Percentiles rank a stretch among this genome's conserved stretches.
Conservation (phyloP, 768 basidiomycete genomes). For the Lentinula sp. region DNA sequence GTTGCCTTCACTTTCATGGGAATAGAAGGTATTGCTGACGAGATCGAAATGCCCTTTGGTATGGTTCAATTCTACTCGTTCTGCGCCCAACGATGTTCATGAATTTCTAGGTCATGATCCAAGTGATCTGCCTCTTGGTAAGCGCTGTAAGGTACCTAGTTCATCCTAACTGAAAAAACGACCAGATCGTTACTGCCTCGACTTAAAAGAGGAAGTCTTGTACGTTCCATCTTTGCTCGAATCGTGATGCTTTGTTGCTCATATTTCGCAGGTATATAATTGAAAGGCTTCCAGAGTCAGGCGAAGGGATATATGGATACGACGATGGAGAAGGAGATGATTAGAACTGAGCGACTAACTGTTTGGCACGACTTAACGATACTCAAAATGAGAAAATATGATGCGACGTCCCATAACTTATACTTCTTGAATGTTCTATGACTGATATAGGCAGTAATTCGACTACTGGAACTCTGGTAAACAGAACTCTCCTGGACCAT, state of each 20-base stretch:
- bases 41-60: conserved; percentile 96
- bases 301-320: conserved; percentile 62
- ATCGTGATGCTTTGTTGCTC: neutral
- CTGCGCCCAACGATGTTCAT: conserved; percentile 6
- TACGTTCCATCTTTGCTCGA: conserved; percentile 29
- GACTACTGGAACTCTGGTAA: conserved; percentile 73
- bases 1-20: conserved; percentile 92
- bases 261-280: conserved; percentile 52
- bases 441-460: neutral
- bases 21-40: conserved; percentile 92
- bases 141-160: conserved; percentile 9
- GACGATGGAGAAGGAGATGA: conserved; percentile 84
- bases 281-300: conserved; percentile 65
- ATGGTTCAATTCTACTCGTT: conserved; percentile 11
- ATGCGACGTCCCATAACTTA: neutral
- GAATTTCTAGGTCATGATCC: conserved; percentile 45
- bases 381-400: neutral
- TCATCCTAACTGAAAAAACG: neutral
- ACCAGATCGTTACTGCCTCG: conserved; percentile 77
- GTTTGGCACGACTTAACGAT: conserved; percentile 3
- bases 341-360: conserved; percentile 24
- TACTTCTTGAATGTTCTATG: neutral
- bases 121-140: conserved; percentile 72
- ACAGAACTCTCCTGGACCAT: conserved; percentile 90
- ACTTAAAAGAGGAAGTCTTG: conserved; percentile 82